A percentile compares a stretch with the other conserved stretches of the same genome.
These are phyloP conservation scores for Wickerhamiella brachini DNA, from an alignment of 805 yeast species.

Conservation along the genomic window DNA sequence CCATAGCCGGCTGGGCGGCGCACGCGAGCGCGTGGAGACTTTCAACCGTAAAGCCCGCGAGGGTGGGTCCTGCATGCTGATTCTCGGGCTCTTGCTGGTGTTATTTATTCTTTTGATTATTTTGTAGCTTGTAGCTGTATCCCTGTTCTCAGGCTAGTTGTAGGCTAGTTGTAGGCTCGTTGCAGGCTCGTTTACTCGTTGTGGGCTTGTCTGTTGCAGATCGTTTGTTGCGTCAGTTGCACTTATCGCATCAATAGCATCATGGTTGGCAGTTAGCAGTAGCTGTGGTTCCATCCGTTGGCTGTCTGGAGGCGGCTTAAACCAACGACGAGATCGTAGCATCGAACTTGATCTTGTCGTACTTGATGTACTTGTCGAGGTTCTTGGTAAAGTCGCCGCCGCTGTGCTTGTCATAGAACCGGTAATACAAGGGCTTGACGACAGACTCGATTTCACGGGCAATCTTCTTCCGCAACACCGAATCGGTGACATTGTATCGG, in stretches of 20 bases:
- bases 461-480: constrained; percentile 46
- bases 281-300: too few species aligned
- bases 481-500: constrained; percentile 51
- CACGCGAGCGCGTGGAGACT: constrained; percentile 23
- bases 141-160: background rate
- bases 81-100: constrained; percentile 21
- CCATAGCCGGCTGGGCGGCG: constrained; percentile 22
- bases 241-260: too few species aligned
- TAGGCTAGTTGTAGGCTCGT: too few species aligned
- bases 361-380: constrained; percentile 55
- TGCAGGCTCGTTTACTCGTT: too few species aligned
- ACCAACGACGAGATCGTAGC: constrained; percentile 22
- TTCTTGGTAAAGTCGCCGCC: constrained; percentile 60
- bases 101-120: constrained; percentile 22
- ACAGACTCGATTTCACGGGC: constrained; percentile 51
- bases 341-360: constrained; percentile 31
- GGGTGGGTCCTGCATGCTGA: constrained; percentile 25
- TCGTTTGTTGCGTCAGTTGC: too few species aligned
- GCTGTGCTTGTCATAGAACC: constrained; percentile 68
- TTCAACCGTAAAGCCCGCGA: constrained; percentile 28
- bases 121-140: background rate
- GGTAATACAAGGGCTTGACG: constrained; percentile 70
- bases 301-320: too few species aligned
- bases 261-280: too few species aligned
- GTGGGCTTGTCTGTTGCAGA: too few species aligned